Evolutionary conservation across 2,329 filamentous ascomycete genomes (phyloP), one percentile per base, ranked within the genome.

Genomic region (Colletotrichum limetticola): DNA sequence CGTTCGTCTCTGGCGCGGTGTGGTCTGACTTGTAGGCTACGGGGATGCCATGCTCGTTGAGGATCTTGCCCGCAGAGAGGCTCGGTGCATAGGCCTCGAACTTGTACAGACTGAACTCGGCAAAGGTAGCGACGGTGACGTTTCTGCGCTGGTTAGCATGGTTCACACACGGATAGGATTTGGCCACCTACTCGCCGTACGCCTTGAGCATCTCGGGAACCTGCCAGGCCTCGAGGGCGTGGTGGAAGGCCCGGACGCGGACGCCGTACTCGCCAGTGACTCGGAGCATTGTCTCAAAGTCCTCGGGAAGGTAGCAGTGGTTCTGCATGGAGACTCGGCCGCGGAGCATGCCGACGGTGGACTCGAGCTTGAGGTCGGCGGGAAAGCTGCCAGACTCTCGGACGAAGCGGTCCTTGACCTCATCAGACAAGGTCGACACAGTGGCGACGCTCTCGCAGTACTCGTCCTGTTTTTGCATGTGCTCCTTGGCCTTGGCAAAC

Each of bases 21-120:
- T 86, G 82, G 68, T 86, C 84, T 63, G 83, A 85, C 77, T 86
- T 86, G 68, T 83, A 86, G 9, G 83, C 84, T 7, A 86, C 79
- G 0, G 83, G 81, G 11, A 86, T 76, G 24, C 80, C 82, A 72
- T 83, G 80, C 14, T 85, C 79, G 42, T 80, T 77, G 16, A 86
- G 78, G 35, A 85, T 83, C 28, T 81, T 82, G 1, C 82, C 82
- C 9, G 83, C 82, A 61, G 79, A 83, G 9, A 85, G 76, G 72
- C 80, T 86, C 6, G 83, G 79, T 7, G 79, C 78, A 62, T 85
- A 86, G 0, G 82, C 80, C 74, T 86, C 85, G 60, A 79, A 78
- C 74, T 86, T 86, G 74, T 84, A 85, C 19, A 85, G 76, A 22
- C 79, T 78, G 60, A 83, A 82, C 37, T 85, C 83, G 6, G 83